Conservation (phyloP, 140 eudicot genomes). For the Stevia rebaudiana region DNA sequence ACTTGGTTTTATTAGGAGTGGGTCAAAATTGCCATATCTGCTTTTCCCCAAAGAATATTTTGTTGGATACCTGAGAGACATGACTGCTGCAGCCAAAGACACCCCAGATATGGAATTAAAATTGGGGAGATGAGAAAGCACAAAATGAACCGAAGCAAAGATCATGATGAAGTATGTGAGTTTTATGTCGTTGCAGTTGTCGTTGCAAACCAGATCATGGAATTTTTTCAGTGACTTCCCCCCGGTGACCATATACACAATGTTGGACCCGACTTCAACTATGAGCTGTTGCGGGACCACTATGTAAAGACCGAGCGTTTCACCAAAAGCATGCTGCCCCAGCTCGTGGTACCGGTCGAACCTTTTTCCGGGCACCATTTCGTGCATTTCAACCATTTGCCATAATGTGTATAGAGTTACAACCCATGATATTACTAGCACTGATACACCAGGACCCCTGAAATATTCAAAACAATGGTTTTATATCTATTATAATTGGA, state of each 20-base stretch:
- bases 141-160: constrained; percentile 10
- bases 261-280: constrained; percentile 21
- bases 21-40: too few species aligned
- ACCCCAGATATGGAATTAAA: constrained; percentile 64
- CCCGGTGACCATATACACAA: constrained; percentile 60
- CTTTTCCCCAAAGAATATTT: too few species aligned
- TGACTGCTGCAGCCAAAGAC: constrained; percentile 66
- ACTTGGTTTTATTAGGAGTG: too few species aligned
- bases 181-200: constrained; percentile 45
- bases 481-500: too few species aligned
- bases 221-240: constrained; percentile 32
- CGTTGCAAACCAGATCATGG: constrained; percentile 42
- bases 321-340: constrained; percentile 71
- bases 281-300: constrained; percentile 66
- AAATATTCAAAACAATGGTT: too few species aligned
- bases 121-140: constrained; percentile 58
- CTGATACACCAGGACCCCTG: constrained; percentile 75
- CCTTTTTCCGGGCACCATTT: constrained; percentile 59
- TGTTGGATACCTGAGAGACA: constrained; percentile 37
- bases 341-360: constrained; percentile 70
- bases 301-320: constrained; percentile 54
- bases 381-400: constrained; percentile 92
- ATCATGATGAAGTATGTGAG: constrained; percentile 45
- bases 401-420: constrained; percentile 58
- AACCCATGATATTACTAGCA: constrained; percentile 56